phyloP scores from a whole-genome alignment of 176 grass and related monocot species.

The Microstegium vimineum region DNA sequence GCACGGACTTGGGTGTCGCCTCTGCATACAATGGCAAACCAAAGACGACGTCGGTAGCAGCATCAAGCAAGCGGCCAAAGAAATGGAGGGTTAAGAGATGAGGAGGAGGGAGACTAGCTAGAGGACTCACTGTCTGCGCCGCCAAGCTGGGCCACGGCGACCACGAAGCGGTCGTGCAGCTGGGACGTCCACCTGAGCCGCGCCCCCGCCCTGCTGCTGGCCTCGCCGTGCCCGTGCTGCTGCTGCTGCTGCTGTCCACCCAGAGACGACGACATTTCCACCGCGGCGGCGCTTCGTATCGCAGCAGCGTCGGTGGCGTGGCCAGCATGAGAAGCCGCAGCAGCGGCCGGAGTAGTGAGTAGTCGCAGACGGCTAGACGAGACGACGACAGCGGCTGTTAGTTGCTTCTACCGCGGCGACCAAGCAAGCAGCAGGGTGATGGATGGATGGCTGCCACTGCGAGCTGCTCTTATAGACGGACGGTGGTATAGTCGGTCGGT shows the following conservation, averaged over 20 bases:
- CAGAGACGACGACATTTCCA: conserved; percentile 34
- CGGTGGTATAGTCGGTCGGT: neutral
- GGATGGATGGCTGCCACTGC: neutral
- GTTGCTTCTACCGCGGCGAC: neutral
- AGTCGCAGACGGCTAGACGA: neutral
- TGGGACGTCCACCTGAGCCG: conserved; percentile 77
- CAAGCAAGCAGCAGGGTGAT: neutral
- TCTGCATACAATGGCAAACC: conserved; percentile 48
- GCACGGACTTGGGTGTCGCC: conserved; percentile 80
- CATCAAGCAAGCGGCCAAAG: neutral
- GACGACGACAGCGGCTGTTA: too few species aligned
- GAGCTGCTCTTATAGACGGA: conserved; percentile 21
- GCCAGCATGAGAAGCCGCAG: conserved; percentile 40
- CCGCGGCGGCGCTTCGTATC: too few species aligned
- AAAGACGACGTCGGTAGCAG: neutral
- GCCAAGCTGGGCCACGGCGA: conserved; percentile 66
- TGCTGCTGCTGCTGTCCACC: neutral
- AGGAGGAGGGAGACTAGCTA: too few species aligned
- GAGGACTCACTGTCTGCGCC: conserved; percentile 64
- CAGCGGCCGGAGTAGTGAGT: conserved; percentile 8
- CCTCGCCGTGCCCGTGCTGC: conserved; percentile 1
- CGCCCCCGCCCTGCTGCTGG: conserved; percentile 34
- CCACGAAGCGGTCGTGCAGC: conserved; percentile 66
- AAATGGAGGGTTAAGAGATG: neutral
- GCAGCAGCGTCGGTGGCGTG: conserved; percentile 6